Base-by-base conservation (phyloP, 805 yeast species). In the Kurtzmaniella fragi region DNA sequence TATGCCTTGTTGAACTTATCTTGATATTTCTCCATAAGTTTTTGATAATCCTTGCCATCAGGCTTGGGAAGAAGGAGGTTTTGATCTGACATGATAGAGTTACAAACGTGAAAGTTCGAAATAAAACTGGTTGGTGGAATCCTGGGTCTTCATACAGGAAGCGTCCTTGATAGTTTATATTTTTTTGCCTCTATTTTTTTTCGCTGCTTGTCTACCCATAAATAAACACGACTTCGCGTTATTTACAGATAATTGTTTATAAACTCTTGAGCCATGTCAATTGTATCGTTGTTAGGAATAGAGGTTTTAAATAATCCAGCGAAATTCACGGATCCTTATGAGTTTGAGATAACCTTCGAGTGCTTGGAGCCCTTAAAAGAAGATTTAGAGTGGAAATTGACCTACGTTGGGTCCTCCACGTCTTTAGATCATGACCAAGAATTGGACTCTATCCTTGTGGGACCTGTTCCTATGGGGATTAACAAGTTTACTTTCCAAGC, bases 391-490 rank as follows among this genome's bases (percentile, higher is more conserved):
- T 93, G 99, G 99, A 93, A 93, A 59, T 70, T 93, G 42, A 91
- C 96, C 1, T 93, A 93, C 51, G 99, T 93, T 31, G 99, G 99
- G 1, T 86, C 96, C 4, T 90, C 97, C 1, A 76, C 95, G 35
- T 88, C 97, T 29, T 64, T 88, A 37, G 97, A 93, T 47, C 97
- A 93, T 52, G 99, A 93, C 60, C 99, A 93, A 62, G 97, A 90
- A 58, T 70, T 93, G 40, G 99, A 93, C 56, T 89, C 97, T 1
- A 80, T 93, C 29, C 67, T 93, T n/a, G 99, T 93, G 3, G 99
- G 99, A 0, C 99, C 99, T 0, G 95, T 93, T 2, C 99, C 99
- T 0, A 95, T 93, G 2, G 99, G 99, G 1, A 80, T 91, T 31
- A 93, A 93, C 57, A 89, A 91, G 61, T 93, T 93, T 53, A 74